phyloP scores from a whole-genome alignment of 345 rosid genomes.

The Brassica napus region Da-Ae NC_063443.1:335001-335500 shows the following conservation, averaged over 20 bases:
- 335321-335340: slow-evolving; percentile 98
- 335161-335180: slow-evolving; percentile 48
- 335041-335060: slow-evolving; percentile 97
- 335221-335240: slow-evolving; percentile 75
- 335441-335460: slow-evolving; percentile 9
- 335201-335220: slow-evolving; percentile 70
- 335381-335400: slow-evolving; percentile 41
- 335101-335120: slow-evolving; percentile 59
- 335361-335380: slow-evolving; percentile 75
- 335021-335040: slow-evolving; percentile 87
- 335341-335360: slow-evolving; percentile 93
- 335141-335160: slow-evolving; percentile 62
- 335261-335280: slow-evolving; percentile 63
- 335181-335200: slow-evolving; percentile 47
- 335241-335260: slow-evolving; percentile 96
- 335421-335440: background rate
- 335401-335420: background rate
- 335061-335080: slow-evolving; percentile 84
- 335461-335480: background rate
- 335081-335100: slow-evolving; percentile 50
- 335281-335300: slow-evolving; percentile 44
- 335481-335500: background rate
- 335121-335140: slow-evolving; percentile 54
- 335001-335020: slow-evolving; percentile 63
- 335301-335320: slow-evolving; percentile 74